Evolutionary conservation across 495 filamentous ascomycete species (phyloP).

Genomic region (Neurospora sp.): DNA sequence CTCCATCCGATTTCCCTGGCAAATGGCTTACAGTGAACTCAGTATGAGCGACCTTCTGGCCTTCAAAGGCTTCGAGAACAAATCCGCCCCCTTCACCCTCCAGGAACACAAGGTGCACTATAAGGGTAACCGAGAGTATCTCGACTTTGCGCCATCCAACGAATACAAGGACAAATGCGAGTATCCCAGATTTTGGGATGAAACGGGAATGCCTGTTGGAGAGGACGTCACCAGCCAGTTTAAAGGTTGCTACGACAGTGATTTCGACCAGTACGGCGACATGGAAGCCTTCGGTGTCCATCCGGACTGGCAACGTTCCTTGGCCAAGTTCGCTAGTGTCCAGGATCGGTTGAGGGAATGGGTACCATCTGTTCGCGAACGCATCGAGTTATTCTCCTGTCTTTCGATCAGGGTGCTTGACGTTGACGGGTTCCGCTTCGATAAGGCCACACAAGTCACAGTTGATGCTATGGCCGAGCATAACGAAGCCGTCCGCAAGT

Average conservation of each 20-base stretch:
- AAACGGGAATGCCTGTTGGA: conserved; percentile 43
- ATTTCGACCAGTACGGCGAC: conserved; percentile 62
- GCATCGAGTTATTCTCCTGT: conserved; percentile 56
- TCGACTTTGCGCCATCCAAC: conserved; percentile 48
- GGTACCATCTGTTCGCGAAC: conserved; percentile 48
- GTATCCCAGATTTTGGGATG: conserved; percentile 58
- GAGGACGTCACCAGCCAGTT: conserved; percentile 34
- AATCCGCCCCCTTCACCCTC: conserved; percentile 41
- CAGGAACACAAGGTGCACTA: conserved; percentile 45
- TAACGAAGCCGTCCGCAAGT: conserved; percentile 41
- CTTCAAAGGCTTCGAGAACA: conserved; percentile 49
- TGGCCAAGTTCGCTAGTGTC: conserved; percentile 63
- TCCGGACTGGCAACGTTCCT: conserved; percentile 53
- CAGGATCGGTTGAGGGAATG: conserved; percentile 70
- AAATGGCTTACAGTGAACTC: neutral
- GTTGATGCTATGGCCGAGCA: conserved; percentile 53
- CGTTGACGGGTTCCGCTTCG: conserved; percentile 59
- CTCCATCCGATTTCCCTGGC: neutral
- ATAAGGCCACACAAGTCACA: conserved; percentile 55
- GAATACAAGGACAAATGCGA: conserved; percentile 49
- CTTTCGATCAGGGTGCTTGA: conserved; percentile 54
- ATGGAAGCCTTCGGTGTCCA: conserved; percentile 57
- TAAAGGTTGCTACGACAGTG: conserved; percentile 52
- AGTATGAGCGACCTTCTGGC: conserved; percentile 47
- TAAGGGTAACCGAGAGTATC: conserved; percentile 47